Percentiles rank a stretch among this genome's conserved stretches.
Evolutionary conservation across 2,329 filamentous ascomycete species (phyloP).

Genomic region (Rosellinia necatrix): DNA sequence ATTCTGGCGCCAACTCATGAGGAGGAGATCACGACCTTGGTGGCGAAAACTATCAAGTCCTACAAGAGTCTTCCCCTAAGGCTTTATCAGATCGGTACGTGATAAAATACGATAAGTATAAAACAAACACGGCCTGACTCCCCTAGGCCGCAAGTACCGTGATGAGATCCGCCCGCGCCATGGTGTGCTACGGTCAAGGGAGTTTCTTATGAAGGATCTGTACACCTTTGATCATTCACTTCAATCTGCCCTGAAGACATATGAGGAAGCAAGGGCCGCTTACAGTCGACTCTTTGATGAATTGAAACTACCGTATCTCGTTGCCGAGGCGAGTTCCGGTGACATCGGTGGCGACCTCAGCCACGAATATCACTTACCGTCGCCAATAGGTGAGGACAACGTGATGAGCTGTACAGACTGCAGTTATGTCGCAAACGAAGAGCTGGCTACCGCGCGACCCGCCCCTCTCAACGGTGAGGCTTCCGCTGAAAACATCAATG

Average conservation of each 20-base stretch:
- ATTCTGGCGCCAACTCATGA: conserved; percentile 93
- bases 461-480: background rate
- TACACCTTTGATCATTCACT: conserved; percentile 86
- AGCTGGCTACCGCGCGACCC: conserved; percentile 64
- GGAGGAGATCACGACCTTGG: conserved; percentile 88
- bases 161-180: conserved; percentile 90
- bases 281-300: conserved; percentile 82
- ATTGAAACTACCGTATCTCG: conserved; percentile 79
- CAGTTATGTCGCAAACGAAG: conserved; percentile 81
- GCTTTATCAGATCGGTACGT: conserved; percentile 84
- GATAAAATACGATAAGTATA: no score
- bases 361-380: conserved; percentile 91
- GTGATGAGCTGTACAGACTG: conserved; percentile 78
- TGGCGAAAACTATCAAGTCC: conserved; percentile 73
- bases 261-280: conserved; percentile 71
- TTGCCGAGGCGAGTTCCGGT: conserved; percentile 91
- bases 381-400: conserved; percentile 80
- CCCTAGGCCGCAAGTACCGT: conserved; percentile 84
- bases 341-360: conserved; percentile 92
- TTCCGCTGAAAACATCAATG: background rate
- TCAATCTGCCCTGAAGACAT: conserved; percentile 76
- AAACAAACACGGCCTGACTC: conserved; percentile 12
- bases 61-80: conserved; percentile 86
- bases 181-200: conserved; percentile 82
- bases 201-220: conserved; percentile 98